Base-by-base conservation (phyloP, 768 basidiomycete genomes). In the Epithele typhae region DNA sequence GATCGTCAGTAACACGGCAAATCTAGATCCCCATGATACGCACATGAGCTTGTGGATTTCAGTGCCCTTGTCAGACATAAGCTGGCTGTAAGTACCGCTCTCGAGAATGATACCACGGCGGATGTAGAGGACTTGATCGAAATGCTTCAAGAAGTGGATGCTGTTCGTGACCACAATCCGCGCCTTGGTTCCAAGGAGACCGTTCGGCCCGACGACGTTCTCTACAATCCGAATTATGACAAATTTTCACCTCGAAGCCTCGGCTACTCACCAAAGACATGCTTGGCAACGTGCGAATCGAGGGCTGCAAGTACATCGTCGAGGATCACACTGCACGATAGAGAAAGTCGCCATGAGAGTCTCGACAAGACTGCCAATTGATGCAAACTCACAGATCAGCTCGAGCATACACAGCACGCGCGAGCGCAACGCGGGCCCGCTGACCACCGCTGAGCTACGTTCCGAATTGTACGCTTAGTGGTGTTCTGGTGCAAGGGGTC, bases 221-320 rank as follows among this genome's bases (percentile, higher is more conserved):
- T 92, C 91, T 87, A 49, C 41, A 8, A 2, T 46, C 56, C 35
- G 46, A 36, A 23, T 35, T 33, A 19, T n/a, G n/a, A 49, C 18
- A 27, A 49, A 19, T 4, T 14, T 17, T 19, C 19, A 24, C 12
- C 9, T 12, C 5, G 27, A 33, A 27, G 0, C 7, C 15, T 18
- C 4, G 19, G 41, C 10, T 5, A 48, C 61, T 18, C 55, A 86
- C 87, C 84, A 53, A 92, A 92, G 12, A 93, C 73, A 61, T 93
- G 91, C 4, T 86, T 79, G 12, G 87, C 88, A 30, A 92, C 90
- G 63, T 92, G 89, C n/a, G 85, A 80, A 56, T 90, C 88, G 5
- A 90, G 82, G 14, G 86, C 86, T 22, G 89, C 84, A 25, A 97
- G 74, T 34, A 92, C 92, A 52, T 98, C 94, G 55, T 97, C 95